A percentile compares a stretch with the other conserved stretches of the same genome.
Conservation (phyloP, 306 rosid genomes). For the Ormosia emarginata region DNA sequence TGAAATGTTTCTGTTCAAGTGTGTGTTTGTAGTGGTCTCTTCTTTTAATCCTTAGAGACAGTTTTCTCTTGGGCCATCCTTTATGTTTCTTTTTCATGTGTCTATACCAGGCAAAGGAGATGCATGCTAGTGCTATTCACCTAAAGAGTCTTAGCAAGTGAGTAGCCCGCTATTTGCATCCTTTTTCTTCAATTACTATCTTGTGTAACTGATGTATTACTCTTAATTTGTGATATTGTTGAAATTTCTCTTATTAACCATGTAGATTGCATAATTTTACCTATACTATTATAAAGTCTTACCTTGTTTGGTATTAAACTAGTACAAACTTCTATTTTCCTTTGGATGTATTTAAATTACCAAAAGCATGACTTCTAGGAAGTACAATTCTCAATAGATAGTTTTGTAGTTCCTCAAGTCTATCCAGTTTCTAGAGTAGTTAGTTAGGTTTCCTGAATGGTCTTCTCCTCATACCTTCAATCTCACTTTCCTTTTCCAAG, state of each 20-base stretch:
- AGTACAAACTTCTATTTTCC: background rate
- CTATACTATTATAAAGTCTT: background rate
- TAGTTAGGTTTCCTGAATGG: background rate
- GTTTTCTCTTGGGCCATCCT: conserved; percentile 9
- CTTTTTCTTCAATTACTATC: background rate
- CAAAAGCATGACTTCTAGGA: background rate
- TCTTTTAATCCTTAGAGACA: background rate
- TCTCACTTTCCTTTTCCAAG: background rate
- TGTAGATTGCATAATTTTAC: background rate
- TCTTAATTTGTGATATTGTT: background rate
- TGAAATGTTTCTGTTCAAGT: background rate
- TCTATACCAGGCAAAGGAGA: conserved; percentile 70
- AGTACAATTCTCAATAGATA: background rate
- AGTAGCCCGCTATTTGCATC: conserved; percentile 27
- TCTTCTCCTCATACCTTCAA: background rate
- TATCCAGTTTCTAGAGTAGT: background rate
- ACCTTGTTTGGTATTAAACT: background rate
- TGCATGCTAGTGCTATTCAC: conserved; percentile 74
- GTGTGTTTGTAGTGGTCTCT: background rate
- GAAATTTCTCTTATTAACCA: background rate
- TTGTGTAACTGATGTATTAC: background rate
- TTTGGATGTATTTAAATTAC: background rate
- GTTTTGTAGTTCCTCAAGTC: background rate
- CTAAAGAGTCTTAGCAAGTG: conserved; percentile 81
- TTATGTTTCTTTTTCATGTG: conserved; percentile 18